phyloP scores from a whole-genome alignment of 2,329 filamentous ascomycete genomes.

The Tolypocladium tundrense region DNA sequence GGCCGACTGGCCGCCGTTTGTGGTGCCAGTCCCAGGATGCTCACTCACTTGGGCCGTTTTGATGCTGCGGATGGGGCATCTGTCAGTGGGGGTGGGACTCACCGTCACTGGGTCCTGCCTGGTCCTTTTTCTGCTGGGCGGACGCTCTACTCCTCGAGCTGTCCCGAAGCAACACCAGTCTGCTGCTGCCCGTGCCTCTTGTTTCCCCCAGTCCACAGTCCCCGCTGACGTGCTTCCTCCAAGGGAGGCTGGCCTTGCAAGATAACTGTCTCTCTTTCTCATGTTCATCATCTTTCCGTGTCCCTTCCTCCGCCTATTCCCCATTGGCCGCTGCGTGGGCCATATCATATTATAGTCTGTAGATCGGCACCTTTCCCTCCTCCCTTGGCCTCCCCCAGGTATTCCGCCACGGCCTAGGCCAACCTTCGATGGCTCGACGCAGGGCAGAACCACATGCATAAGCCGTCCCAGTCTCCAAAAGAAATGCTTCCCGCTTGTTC shows the following conservation, averaged over 20 bases:
- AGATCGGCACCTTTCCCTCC: neutral
- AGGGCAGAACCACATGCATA: constrained; percentile 21
- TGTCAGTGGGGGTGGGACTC: neutral
- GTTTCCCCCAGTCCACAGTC: neutral
- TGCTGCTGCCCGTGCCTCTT: constrained; percentile 3
- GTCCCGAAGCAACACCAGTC: constrained; percentile 3
- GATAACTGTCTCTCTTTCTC: constrained; percentile 1
- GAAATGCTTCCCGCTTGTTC: constrained; percentile 20
- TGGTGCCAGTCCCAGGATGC: neutral
- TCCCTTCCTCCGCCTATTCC: neutral
- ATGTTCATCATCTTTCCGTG: neutral
- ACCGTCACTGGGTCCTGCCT: neutral
- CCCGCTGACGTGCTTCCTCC: constrained; percentile 4
- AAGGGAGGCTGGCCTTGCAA: constrained; percentile 7
- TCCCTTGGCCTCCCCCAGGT: constrained; percentile 4
- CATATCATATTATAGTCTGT: neutral
- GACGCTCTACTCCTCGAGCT: neutral
- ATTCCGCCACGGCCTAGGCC: constrained; percentile 4
- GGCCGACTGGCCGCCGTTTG: neutral
- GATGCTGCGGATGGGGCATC: neutral
- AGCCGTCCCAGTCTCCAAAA: constrained; percentile 19
- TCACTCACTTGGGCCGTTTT: neutral
- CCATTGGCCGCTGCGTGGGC: constrained; percentile 1
- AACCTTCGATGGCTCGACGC: constrained; percentile 11
- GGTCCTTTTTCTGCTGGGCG: neutral